Conservation (phyloP, 208 protist genomes). For the Strigomonas galati region DNA sequence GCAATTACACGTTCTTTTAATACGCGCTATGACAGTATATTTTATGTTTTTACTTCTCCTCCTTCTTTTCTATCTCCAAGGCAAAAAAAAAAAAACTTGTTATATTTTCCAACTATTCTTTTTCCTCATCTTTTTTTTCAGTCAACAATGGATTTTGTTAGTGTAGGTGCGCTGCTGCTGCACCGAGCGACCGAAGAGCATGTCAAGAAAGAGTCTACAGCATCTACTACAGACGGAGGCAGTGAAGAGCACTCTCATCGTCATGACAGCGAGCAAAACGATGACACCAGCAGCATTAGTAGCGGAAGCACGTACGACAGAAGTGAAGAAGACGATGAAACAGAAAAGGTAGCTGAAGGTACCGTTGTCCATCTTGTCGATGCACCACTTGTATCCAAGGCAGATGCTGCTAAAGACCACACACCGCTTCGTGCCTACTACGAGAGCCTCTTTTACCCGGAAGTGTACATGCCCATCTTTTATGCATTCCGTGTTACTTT, state of each 20-base stretch:
- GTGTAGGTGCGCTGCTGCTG: not conserved
- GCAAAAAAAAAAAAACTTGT: not conserved
- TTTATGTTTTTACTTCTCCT: not conserved
- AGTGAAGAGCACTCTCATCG: no score
- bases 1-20: not conserved
- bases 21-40: not conserved
- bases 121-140: conserved; percentile 19
- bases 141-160: not conserved
- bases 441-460: conserved; percentile 17
- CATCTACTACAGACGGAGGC: no score
- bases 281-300: not conserved
- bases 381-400: not conserved
- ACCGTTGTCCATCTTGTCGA: not conserved
- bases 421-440: conserved; percentile 17
- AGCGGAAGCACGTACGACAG: not conserved
- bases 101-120: conserved; percentile 4
- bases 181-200: not conserved
- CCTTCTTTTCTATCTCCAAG: not conserved
- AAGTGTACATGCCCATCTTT: conserved; percentile 29
- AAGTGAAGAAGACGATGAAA: not conserved
- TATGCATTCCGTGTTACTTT: conserved; percentile 43
- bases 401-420: conserved; percentile 15
- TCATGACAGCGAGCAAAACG: not conserved
- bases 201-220: no score
- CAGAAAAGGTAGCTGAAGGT: not conserved